Evolutionary conservation across 345 rosid species (phyloP), one percentile per base, ranked within the genome.

Genomic region (Salix koriyanagi): DNA sequence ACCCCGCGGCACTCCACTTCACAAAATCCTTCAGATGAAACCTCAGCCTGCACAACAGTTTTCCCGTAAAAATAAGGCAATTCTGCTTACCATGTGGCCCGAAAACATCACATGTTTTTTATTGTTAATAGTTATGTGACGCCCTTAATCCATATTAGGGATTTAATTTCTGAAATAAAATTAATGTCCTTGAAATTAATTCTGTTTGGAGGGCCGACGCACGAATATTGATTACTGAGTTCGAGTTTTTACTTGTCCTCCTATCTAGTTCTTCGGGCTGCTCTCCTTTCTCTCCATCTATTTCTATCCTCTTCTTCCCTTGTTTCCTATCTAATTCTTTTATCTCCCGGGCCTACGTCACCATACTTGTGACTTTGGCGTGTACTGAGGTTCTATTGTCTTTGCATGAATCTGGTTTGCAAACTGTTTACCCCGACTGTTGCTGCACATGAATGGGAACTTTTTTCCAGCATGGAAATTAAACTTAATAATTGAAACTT

Each of bases 1-100:
- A 92, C 89, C 79, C 91, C 97, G 73, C 80, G 80, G 78, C 77
- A 79, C 65, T 83, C 70, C 56, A 77, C 2, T 80, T 79, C 90
- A 77, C 79, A 81, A 37, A 81, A 67, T 65, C 77, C 83, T 28
- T 69, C 77, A 60, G 72, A 66, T 64, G 77, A 78, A 77, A 48
- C 70, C 74, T 74, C 81, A 67, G 67, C 65, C 86, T 77, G 88
- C 76, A 79, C 14, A 74, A 76, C 12, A 65, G 72, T 65, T 80
- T 64, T 66, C 30, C 5, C 65, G 54, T 84, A 28, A 76, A 58
- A 56, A 48, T 56, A 23, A 65, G 36, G 70, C 26, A 69, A 32
- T 13, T 18, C 67, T 25, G 58, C 7, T 16, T 62, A 41, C 1
- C 6, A 69, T 12, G 30, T 42, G 18, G 58, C 44, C 28, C 52